phyloP scores from a whole-genome alignment of 192 early-diverging fungal species.

The Backusella macrospora region DNA sequence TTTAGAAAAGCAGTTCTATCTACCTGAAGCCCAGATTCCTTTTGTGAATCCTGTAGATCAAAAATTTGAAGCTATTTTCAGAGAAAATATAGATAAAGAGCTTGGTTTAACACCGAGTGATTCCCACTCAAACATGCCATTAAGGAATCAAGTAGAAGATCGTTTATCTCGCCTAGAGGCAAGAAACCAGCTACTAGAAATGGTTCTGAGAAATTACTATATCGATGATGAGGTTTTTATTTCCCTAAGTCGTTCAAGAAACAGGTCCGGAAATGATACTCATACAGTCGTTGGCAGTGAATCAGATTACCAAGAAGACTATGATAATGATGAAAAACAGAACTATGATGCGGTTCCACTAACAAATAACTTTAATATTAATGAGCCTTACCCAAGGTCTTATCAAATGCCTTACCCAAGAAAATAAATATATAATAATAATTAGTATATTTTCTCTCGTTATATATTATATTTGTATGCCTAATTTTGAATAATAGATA shows the following conservation, averaged over 20 bases:
- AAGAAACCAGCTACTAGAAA: conserved; percentile 10
- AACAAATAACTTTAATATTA: not conserved
- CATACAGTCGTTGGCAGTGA: not conserved
- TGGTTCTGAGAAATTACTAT: not conserved
- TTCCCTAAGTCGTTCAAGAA: not conserved
- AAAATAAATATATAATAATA: not conserved
- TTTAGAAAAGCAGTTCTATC: not conserved
- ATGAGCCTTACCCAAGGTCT: not conserved
- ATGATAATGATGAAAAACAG: not conserved
- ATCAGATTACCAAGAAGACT: not conserved
- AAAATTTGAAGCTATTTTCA: not conserved
- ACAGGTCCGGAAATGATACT: not conserved
- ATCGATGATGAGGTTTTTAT: conserved; percentile 6
- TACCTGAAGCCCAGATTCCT: not conserved
- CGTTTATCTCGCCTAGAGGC: not conserved
- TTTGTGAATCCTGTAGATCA: not conserved
- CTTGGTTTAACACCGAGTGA: not conserved
- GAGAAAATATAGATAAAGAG: not conserved
- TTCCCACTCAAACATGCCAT: too few relatives aligned
- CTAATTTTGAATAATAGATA: too few relatives aligned
- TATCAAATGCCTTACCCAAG: not conserved
- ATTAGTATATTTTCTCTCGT: too few relatives aligned
- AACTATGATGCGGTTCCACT: not conserved
- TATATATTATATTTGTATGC: too few relatives aligned
- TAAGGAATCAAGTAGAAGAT: not conserved